Conservation (phyloP, 2,329 filamentous ascomycete species). For the Drechslera avenae region DNA sequence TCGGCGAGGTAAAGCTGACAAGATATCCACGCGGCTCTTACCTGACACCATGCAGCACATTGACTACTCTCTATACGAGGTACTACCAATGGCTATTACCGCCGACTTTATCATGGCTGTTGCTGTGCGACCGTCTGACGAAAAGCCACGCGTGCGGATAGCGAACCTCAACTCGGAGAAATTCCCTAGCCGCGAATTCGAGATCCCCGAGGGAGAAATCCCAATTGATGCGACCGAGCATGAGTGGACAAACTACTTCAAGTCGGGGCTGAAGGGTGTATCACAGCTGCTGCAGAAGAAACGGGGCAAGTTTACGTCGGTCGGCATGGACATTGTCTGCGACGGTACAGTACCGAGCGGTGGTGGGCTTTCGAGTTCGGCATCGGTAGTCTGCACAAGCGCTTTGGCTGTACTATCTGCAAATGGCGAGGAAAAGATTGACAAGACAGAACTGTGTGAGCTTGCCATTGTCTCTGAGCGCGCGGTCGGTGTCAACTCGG, state of each 20-base stretch:
- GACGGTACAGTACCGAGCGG: conserved; percentile 92
- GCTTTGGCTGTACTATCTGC: conserved; percentile 86
- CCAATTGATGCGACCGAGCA: conserved; percentile 80
- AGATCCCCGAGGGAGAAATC: conserved; percentile 64
- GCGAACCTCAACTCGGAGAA: conserved; percentile 77
- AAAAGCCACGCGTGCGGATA: conserved; percentile 70
- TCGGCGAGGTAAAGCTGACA: conserved; percentile 69
- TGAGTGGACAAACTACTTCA: conserved; percentile 99
- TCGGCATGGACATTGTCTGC: conserved; percentile 84
- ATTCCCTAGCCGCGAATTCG: conserved; percentile 77
- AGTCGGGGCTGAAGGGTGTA: conserved; percentile 83
- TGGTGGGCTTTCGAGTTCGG: conserved; percentile 90
- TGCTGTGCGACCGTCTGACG: conserved; percentile 58
- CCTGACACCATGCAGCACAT: conserved; percentile 68
- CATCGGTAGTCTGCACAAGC: conserved; percentile 89
- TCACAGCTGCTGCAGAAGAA: conserved; percentile 73
- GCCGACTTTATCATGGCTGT: conserved; percentile 91
- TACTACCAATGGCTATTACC: conserved; percentile 92
- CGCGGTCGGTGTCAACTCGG: conserved; percentile 93
- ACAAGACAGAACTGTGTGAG: conserved; percentile 91
- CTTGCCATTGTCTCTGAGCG: conserved; percentile 93
- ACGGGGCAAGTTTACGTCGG: conserved; percentile 69
- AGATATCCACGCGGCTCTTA: neutral
- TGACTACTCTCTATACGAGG: conserved; percentile 96
- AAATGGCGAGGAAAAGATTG: conserved; percentile 76